Evolutionary conservation across 331 rosid genomes (phyloP), one percentile per base, ranked within the genome.

Genomic region (Ulmus americana): DNA sequence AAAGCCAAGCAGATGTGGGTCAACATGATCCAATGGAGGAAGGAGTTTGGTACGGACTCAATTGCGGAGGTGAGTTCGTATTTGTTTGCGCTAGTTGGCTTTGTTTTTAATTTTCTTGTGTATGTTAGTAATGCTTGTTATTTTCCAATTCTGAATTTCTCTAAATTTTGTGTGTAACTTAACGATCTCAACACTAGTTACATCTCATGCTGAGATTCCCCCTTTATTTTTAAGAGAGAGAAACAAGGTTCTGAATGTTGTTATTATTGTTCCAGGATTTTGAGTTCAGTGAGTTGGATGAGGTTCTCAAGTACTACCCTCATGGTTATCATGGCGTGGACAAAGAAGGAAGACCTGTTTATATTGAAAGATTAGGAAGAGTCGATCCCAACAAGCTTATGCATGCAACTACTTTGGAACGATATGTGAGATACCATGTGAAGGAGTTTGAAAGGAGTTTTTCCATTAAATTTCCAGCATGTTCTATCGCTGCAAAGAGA

Each of bases 1-100:
- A 86, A 81, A 70, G 88, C 97, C 39, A 91, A 91, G 73, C 80
- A 74, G 45, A 91, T 88, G 97, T 91, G 97, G 97, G 76, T 85
- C 55, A 83, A 81, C 79, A 91, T 91, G 97, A 81, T 88, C 69
- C 95, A 86, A 9, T 91, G 97, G 97, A 84, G 97, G 90, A 83
- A 71, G 76, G 95, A 86, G 3, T 91, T 65, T 68, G 92, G 95
- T 35, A 79, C 92, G 0, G 96, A 91, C 80, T 76, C 83, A 59
- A 88, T 91, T 69, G 75, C 86, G 85, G 97, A 91, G 82, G 96
- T 84, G 73, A 69, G 67, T 60, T 65, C 39, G 44, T 50, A 10
- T 45, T 18, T 43, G 18, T 6, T 45, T 53, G n/a, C 14, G 28
- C 43, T 54, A 39, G 40, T 8, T 7, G 42, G 61, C 6, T 39